These are phyloP conservation scores for Brasenia schreberi DNA, from an alignment of 164 flowering plant genomes.

Conservation along the genomic window DNA sequence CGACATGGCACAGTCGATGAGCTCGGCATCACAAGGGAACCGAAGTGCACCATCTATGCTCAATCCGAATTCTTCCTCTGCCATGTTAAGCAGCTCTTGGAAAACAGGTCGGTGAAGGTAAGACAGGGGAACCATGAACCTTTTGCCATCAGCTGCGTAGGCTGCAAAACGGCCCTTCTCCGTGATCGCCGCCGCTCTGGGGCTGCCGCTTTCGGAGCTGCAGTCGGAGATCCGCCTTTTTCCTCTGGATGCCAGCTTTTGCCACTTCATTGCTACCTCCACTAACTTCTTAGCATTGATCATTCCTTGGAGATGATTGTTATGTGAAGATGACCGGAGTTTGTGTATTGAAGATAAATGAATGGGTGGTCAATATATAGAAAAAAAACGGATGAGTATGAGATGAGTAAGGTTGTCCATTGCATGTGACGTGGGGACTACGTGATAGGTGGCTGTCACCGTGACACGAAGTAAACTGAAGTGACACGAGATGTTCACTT, in stretches of 20 bases:
- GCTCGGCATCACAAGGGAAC: constrained; percentile 11
- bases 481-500: too few species aligned
- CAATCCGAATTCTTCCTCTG: constrained; percentile 15
- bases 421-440: not conserved
- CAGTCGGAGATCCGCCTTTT: constrained; percentile 10
- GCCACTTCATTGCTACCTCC: constrained; percentile 16
- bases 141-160: constrained; percentile 13
- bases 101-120: constrained; percentile 10
- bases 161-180: constrained; percentile 16
- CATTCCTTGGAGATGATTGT: constrained; percentile 2
- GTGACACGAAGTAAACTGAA: too few species aligned
- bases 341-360: too few species aligned
- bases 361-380: not conserved
- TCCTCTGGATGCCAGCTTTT: constrained; percentile 6
- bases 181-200: not conserved
- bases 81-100: constrained; percentile 9
- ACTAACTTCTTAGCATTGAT: constrained; percentile 15
- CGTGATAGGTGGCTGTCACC: not conserved
- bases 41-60: constrained; percentile 7
- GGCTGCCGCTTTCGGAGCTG: not conserved
- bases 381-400: not conserved
- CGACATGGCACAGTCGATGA: constrained; percentile 9
- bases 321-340: not conserved
- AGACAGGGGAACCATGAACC: constrained; percentile 14
- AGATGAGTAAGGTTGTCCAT: not conserved